A percentile compares a stretch with the other conserved stretches of the same genome.
These are phyloP conservation scores for Amborella trichopoda DNA, from an alignment of 164 flowering plant genomes.

Conservation along the genomic window DNA sequence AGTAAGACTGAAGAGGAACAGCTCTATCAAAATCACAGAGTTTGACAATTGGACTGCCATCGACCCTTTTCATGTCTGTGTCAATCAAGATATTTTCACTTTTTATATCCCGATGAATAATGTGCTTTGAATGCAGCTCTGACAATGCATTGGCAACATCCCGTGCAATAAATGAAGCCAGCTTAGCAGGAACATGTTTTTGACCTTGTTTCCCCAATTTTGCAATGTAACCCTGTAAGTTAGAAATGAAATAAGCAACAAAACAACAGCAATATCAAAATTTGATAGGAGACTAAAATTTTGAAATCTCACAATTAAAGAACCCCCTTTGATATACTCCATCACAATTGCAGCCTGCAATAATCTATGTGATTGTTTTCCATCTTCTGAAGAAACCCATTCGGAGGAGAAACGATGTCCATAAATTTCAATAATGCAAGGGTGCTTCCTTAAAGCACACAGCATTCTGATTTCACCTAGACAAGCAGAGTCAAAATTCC, in stretches of 20 bases:
- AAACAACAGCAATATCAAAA: too few relatives aligned
- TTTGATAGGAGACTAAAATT: too few relatives aligned
- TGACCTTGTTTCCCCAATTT: constrained; percentile 46
- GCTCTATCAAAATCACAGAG: constrained; percentile 97
- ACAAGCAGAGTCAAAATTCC: constrained; percentile 59
- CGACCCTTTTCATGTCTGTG: constrained; percentile 42
- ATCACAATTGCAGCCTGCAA: constrained; percentile 56
- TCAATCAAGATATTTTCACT: constrained; percentile 84
- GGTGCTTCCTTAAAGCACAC: constrained; percentile 43
- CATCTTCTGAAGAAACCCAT: constrained; percentile 51
- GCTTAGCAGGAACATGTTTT: constrained; percentile 41
- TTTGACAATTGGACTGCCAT: constrained; percentile 72
- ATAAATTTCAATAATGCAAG: constrained; percentile 76
- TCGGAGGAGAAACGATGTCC: constrained; percentile 77
- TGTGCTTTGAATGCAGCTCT: constrained; percentile 72
- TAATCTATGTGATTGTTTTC: constrained; percentile 28
- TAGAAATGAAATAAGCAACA: neutral
- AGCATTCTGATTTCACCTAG: constrained; percentile 87
- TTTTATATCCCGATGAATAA: constrained; percentile 92
- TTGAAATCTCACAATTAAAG: constrained; percentile 46
- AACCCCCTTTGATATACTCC: constrained; percentile 81
- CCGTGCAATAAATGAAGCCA: constrained; percentile 55
- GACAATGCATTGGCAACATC: constrained; percentile 70
- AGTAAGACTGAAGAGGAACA: constrained; percentile 63
- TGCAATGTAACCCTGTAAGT: constrained; percentile 43